phyloP scores from a whole-genome alignment of 305 asterid genomes.

The Andrographis paniculata region DNA sequence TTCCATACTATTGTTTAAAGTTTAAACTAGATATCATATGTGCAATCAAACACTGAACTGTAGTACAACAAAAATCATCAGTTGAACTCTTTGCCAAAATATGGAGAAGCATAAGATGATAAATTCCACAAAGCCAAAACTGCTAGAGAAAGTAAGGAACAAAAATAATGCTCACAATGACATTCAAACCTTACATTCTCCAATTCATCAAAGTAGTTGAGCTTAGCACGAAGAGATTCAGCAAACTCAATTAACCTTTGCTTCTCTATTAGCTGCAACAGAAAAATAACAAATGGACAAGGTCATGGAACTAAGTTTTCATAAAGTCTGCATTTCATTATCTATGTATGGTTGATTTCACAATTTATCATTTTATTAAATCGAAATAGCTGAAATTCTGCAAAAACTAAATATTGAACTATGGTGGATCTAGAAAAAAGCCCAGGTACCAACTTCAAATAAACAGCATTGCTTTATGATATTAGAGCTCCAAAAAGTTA shows the following conservation, averaged over 20 bases:
- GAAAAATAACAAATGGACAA: conserved; percentile 23
- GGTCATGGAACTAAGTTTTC: conserved; percentile 11
- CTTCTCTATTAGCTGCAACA: conserved; percentile 89
- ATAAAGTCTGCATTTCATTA: no score
- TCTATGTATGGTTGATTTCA: conserved; percentile 7
- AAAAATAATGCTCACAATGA: conserved; percentile 16
- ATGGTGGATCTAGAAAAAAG: neutral
- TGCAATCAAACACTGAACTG: no score
- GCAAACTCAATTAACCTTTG: conserved; percentile 89
- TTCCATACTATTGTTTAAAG: no score
- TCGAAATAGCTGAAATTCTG: conserved; percentile 2
- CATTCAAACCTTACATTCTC: conserved; percentile 87
- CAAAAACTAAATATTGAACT: conserved; percentile 6
- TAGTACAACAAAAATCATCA: no score
- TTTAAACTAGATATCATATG: no score
- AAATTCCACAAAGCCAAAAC: neutral
- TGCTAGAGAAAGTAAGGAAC: conserved; percentile 4
- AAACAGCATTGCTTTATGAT: neutral
- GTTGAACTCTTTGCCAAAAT: no score
- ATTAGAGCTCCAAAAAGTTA: neutral
- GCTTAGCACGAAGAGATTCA: conserved; percentile 93
- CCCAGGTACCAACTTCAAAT: neutral
- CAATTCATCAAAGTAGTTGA: conserved; percentile 94
- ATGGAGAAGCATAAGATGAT: no score
- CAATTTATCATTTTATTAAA: conserved; percentile 9